Evolutionary conservation across 2,329 filamentous ascomycete species (phyloP).

Genomic region (Triangularia setosa): DNA sequence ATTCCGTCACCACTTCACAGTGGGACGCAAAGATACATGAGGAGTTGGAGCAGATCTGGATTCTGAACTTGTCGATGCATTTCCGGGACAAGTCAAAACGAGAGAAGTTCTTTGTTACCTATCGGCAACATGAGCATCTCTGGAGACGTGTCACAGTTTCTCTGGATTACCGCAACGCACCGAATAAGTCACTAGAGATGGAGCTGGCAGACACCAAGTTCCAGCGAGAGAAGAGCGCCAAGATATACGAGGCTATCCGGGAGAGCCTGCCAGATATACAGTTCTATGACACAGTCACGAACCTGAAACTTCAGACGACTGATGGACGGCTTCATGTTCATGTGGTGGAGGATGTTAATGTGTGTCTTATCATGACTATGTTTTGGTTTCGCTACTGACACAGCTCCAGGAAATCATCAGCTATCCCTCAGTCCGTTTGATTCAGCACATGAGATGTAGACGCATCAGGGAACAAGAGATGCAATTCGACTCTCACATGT

Average conservation of each 20-base stretch:
- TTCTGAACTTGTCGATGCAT: constrained; percentile 96
- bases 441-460: constrained; percentile 67
- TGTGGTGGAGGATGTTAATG: constrained; percentile 92
- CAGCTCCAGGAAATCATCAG: constrained; percentile 70
- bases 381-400: constrained; percentile 5
- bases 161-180: constrained; percentile 81
- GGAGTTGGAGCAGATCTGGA: constrained; percentile 87
- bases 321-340: constrained; percentile 89
- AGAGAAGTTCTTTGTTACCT: constrained; percentile 98
- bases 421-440: constrained; percentile 69
- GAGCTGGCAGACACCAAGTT: constrained; percentile 74
- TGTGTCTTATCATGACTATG: constrained; percentile 32
- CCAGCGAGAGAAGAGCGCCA: constrained; percentile 86
- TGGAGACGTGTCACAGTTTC: constrained; percentile 92
- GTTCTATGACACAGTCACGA: constrained; percentile 94
- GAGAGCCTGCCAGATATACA: constrained; percentile 91
- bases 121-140: constrained; percentile 70
- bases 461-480: constrained; percentile 70
- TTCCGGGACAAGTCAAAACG: constrained; percentile 88
- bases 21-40: constrained; percentile 66
- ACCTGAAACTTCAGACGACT: constrained; percentile 85
- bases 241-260: constrained; percentile 91
- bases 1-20: constrained; percentile 48
- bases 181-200: constrained; percentile 76
- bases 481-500: constrained; percentile 86